phyloP scores from a whole-genome alignment of 2,329 filamentous ascomycete genomes.

The Penicillium polonicum region DNA sequence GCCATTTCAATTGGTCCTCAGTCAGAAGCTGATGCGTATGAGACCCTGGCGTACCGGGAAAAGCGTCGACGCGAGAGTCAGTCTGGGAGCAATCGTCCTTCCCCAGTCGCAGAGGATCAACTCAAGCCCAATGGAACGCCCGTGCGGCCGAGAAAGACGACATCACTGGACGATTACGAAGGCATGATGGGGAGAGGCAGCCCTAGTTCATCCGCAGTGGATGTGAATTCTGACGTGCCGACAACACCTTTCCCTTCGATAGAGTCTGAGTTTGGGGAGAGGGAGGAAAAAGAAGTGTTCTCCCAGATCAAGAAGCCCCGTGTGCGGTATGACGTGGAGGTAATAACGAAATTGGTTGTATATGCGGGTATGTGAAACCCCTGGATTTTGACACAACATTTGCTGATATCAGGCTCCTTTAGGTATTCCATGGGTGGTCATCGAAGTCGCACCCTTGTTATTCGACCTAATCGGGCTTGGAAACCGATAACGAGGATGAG shows the following conservation, averaged over 20 bases:
- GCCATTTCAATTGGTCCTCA: conserved; percentile 90
- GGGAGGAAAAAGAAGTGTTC: conserved; percentile 76
- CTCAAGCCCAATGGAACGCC: conserved; percentile 33
- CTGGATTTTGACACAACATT: conserved; percentile 2
- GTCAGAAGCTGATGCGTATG: conserved; percentile 93
- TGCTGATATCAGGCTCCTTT: conserved; percentile 6
- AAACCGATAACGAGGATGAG: conserved; percentile 5
- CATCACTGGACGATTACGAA: conserved; percentile 63
- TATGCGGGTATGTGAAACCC: conserved; percentile 70
- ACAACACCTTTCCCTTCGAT: conserved; percentile 28
- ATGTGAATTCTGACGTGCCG: conserved; percentile 30
- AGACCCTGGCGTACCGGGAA: conserved; percentile 88
- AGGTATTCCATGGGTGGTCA: conserved; percentile 82
- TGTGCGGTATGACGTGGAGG: conserved; percentile 96
- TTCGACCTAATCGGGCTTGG: conserved; percentile 56
- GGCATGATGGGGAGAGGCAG: conserved; percentile 69
- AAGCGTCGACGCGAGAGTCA: conserved; percentile 62
- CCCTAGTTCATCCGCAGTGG: conserved; percentile 39
- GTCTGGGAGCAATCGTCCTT: conserved; percentile 38
- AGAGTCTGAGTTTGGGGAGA: conserved; percentile 39
- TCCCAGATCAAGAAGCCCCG: conserved; percentile 78
- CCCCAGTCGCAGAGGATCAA: conserved; percentile 26
- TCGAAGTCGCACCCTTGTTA: conserved; percentile 70
- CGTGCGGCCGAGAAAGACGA: conserved; percentile 46
- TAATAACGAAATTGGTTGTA: conserved; percentile 93